Evolutionary conservation across 257 asterid genomes (phyloP).

Genomic region (Solanum piurae): DNA sequence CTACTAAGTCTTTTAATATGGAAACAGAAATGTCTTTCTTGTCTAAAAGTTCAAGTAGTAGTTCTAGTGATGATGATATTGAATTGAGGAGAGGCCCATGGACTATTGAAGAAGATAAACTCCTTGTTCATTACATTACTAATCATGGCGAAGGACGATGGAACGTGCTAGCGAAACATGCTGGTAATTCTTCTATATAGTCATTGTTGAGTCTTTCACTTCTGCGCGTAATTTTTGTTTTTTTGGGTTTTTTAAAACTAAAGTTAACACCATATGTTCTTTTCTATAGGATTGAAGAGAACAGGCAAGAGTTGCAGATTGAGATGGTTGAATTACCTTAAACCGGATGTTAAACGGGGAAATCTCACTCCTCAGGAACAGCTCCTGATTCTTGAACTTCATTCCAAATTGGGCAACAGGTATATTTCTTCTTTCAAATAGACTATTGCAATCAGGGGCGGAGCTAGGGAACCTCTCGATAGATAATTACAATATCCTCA

Average conservation of each 20-base stretch:
- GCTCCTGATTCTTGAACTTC: constrained; percentile 27
- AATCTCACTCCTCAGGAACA: constrained; percentile 27
- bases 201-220: neutral
- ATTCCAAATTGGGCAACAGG: constrained; percentile 35
- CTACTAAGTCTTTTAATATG: neutral
- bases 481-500: neutral
- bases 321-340: constrained; percentile 34
- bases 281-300: constrained; percentile 21
- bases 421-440: neutral
- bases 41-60: constrained; percentile 11
- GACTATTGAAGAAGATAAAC: constrained; percentile 27
- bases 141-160: constrained; percentile 33
- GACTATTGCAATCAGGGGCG: neutral
- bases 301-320: constrained; percentile 36
- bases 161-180: constrained; percentile 21
- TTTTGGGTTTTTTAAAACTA: neutral
- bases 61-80: constrained; percentile 10
- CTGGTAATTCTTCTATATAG: constrained; percentile 6
- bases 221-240: neutral
- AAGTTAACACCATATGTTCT: neutral
- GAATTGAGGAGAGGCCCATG: constrained; percentile 32
- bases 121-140: constrained; percentile 22
- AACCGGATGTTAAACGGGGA: constrained; percentile 34
- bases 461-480: neutral
- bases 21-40: neutral